Percentiles rank a stretch among this genome's conserved stretches.
These are phyloP conservation scores for Lasiodiplodia gonubiensis DNA, from an alignment of 2,329 filamentous ascomycete genomes.

Conservation along the genomic window DNA sequence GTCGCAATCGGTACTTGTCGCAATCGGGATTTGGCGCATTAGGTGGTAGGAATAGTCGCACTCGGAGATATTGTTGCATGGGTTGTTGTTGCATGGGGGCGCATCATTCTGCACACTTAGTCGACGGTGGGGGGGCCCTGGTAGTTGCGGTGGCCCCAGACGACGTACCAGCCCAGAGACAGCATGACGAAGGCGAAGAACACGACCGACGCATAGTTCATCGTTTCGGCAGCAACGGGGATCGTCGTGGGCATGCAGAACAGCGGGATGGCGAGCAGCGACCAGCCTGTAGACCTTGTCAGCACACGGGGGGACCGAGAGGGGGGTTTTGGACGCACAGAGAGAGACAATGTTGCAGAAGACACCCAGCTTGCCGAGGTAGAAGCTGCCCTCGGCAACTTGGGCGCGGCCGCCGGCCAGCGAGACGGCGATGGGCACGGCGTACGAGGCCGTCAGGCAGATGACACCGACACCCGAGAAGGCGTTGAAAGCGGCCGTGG, in stretches of 20 bases:
- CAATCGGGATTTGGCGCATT: background rate
- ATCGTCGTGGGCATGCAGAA: conserved; percentile 74
- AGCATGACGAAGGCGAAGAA: conserved; percentile 69
- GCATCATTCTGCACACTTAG: background rate
- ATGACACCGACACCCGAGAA: conserved; percentile 75
- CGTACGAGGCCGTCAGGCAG: conserved; percentile 71
- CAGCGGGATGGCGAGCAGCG: conserved; percentile 69
- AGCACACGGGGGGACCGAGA: background rate
- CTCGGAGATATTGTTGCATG: background rate
- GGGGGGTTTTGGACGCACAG: conserved; percentile 30
- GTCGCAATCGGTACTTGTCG: conserved; percentile 1
- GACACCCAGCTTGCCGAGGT: conserved; percentile 66
- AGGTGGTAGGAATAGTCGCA: background rate
- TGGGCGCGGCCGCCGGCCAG: conserved; percentile 65
- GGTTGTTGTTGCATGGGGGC: background rate
- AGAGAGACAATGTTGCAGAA: conserved; percentile 69
- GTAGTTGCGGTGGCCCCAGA: conserved; percentile 74
- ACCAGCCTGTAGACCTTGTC: conserved; percentile 58
- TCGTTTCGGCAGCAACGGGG: conserved; percentile 63
- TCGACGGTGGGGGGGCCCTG: conserved; percentile 54
- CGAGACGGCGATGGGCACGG: conserved; percentile 69
- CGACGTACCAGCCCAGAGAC: conserved; percentile 69
- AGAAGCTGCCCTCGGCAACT: conserved; percentile 63
- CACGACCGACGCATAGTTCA: conserved; percentile 80
- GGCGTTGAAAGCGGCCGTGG: conserved; percentile 71